Base-by-base conservation (phyloP, 768 basidiomycete species). In the Harrya chromipes region DNA sequence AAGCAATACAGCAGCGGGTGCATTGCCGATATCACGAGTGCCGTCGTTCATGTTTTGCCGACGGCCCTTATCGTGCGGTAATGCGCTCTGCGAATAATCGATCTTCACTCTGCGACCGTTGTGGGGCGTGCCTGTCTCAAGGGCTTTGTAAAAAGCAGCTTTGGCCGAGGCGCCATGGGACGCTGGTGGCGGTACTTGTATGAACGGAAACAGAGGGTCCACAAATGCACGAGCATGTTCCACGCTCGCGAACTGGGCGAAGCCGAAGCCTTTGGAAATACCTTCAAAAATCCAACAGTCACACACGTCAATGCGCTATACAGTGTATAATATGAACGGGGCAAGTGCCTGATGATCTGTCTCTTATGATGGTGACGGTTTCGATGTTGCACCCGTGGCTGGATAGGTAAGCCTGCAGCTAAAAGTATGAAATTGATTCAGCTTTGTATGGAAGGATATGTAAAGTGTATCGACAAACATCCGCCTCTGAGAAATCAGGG, bases 331-430 rank as follows among this genome's bases (percentile, higher is more conserved):
- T 83, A 83, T 78, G 81, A 87, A 87, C 75, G 74, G 63, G 85
- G 83, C 79, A 89, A 88, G 81, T 85, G 85, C 94, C 94, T 81
- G 95, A 87, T 81, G 83, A 80, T 83, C 89, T 89, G 69, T 97
- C 95, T 78, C 90, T 85, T 69, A 97, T 94, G 60, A 98, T 94
- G 62, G 93, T 97, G 63, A 90, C 88, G 50, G 87, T 86, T 73
- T 91, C 88, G 61, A 90, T 75, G 66, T 74, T 80, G 74, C 83
- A 90, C 46, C 84, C 83, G 62, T 85, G 75, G 53, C 79, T 79
- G 58, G 78, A 73, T 59, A 91, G 82, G 70, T 83, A 89, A 53
- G 83, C 81, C 74, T 90, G 85, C 64, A 93, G 79, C 90, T 92
- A 73, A 65, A 33, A 61, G 60, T 41, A 59, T 40, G 66, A 51